Conservation (phyloP, 2,329 filamentous ascomycete genomes). For the Pyrenochaeta sp. region DNA sequence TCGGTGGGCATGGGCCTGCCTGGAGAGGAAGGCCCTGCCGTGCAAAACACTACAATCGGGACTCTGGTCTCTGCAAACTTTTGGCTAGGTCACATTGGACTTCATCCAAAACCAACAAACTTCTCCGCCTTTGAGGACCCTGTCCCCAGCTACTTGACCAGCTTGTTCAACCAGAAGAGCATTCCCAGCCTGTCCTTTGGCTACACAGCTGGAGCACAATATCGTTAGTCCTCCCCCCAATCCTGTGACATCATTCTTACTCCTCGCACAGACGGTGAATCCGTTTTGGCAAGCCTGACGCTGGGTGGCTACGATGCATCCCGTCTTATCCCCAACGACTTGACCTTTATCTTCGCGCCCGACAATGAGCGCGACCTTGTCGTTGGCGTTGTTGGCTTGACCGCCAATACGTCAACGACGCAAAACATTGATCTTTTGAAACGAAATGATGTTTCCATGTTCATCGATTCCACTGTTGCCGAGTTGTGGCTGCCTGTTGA, state of each 20-base stretch:
- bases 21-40: slow-evolving; percentile 49
- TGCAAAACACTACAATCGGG: slow-evolving; percentile 53
- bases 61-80: slow-evolving; percentile 51
- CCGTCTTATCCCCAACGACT: slow-evolving; percentile 67
- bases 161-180: slow-evolving; percentile 61
- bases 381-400: slow-evolving; percentile 60
- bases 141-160: slow-evolving; percentile 61
- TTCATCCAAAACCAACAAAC: slow-evolving; percentile 59
- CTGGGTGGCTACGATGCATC: slow-evolving; percentile 74
- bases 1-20: slow-evolving; percentile 51
- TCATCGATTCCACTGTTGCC: slow-evolving; percentile 59
- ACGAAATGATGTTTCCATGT: slow-evolving; percentile 49
- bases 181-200: slow-evolving; percentile 78
- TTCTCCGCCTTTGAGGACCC: slow-evolving; percentile 60
- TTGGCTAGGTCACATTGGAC: slow-evolving; percentile 57
- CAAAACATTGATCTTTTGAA: slow-evolving; percentile 48
- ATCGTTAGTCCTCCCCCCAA: slow-evolving; percentile 58
- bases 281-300: slow-evolving; percentile 60
- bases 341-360: slow-evolving; percentile 63
- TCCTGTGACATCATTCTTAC: slow-evolving; percentile 6
- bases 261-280: slow-evolving; percentile 37
- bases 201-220: slow-evolving; percentile 78
- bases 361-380: slow-evolving; percentile 67
- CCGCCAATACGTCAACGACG: slow-evolving; percentile 34
- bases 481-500: slow-evolving; percentile 57